Evolutionary conservation across 495 filamentous ascomycete genomes (phyloP), one percentile per base, ranked within the genome.

Genomic region (Penicillium mononematosum): DNA sequence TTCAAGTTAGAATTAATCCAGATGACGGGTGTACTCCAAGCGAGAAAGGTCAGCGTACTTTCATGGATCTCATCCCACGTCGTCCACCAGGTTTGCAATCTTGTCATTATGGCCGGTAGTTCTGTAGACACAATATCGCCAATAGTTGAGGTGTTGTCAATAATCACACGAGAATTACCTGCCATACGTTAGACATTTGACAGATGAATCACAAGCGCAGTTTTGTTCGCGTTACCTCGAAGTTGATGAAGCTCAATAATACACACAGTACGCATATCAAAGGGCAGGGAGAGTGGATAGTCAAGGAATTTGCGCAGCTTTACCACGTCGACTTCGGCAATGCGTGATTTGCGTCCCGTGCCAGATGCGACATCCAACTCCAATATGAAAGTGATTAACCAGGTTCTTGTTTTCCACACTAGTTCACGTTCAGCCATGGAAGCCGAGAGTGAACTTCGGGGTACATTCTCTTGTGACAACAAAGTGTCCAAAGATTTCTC

Each of bases 31-130:
- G 17, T 25, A 19, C 14, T n/a, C 9, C 29, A 29, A 39, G 24
- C 7, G 17, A 11, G 32, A 50, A 16, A 45, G 25, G 25, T 8
- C 3, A 20, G 34, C 74, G 59, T 53, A 75, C 74, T 72, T 12
- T 68, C 64, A 50, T 77, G 74, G n/a, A 75, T 70, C n/a, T 74
- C 67, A 48, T 77, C 74, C 74, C 74, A 77, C 19, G 65, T 69
- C 2, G 65, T 67, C 71, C 71, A 75, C 74, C 74, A 77, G 17
- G 60, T 69, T 29, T 73, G 68, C 8, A 77, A 54, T 44, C 70
- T 67, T 22, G 59, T 45, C 70, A 77, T 73, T 4, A 75, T 70
- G 5, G 66, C 65, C 2, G 74, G 74, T 1, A 77, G 49, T 39
- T 75, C 71, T 12, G 47, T 57, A 5, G 60, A 43, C 10, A 72